A percentile compares a stretch with the other conserved stretches of the same genome.
Evolutionary conservation across 139 green algal genomes (phyloP).

Genomic region (Auxenochlorella pyrenoidosa): DNA sequence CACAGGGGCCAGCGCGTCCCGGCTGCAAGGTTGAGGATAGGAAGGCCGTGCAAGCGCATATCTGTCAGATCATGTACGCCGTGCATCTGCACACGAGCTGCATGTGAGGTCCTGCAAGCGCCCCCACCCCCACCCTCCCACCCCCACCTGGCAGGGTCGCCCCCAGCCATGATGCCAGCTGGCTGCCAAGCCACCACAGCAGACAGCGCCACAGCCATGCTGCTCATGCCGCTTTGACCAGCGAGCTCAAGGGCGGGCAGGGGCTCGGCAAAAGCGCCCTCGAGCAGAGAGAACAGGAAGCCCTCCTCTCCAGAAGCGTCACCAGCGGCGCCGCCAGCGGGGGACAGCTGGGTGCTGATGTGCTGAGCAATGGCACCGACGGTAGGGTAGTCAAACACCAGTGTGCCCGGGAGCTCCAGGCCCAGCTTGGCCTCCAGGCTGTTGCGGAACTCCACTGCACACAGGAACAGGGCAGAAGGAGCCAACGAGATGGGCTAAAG

Average conservation of each 20-base stretch:
- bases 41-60: background rate
- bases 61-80: no score
- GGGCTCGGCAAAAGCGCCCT: background rate
- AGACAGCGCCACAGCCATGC: background rate
- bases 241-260: background rate
- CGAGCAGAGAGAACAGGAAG: slow-evolving; percentile 1
- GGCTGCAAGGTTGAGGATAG: background rate
- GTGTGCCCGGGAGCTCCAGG: slow-evolving; percentile 59
- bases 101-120: no score
- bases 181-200: slow-evolving; percentile 14
- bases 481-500: background rate
- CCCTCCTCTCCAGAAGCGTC: background rate
- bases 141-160: slow-evolving; percentile 4
- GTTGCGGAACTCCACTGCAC: slow-evolving; percentile 77
- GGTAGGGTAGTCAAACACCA: slow-evolving; percentile 73
- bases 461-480: slow-evolving; percentile 45
- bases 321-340: background rate
- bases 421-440: slow-evolving; percentile 53
- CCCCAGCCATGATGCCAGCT: slow-evolving; percentile 1
- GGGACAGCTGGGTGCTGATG: slow-evolving; percentile 8
- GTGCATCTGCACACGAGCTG: no score
- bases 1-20: slow-evolving; percentile 26
- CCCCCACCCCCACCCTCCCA: background rate
- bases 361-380: slow-evolving; percentile 26
- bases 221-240: background rate